Conservation (phyloP, 1,139 yeast species). For the Candida anutae region DNA sequence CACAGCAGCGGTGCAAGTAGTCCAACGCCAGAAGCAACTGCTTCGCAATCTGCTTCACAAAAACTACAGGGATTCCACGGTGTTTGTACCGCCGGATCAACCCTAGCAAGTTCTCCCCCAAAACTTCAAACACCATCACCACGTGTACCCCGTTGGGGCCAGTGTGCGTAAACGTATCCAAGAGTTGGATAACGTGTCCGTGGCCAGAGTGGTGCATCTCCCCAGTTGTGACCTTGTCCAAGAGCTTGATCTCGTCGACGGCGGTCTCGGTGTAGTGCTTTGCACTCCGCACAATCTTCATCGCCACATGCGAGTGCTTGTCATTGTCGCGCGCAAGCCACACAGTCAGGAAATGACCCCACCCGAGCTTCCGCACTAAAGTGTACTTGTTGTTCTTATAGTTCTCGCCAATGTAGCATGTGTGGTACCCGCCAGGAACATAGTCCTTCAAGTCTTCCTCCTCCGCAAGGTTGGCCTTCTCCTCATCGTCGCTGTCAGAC, state of each 20-base stretch:
- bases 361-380: slow-evolving; percentile 33
- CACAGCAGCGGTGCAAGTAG: slow-evolving; percentile 34
- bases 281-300: slow-evolving; percentile 34
- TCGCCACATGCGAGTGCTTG: slow-evolving; percentile 31
- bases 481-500: slow-evolving; percentile 22
- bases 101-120: slow-evolving; percentile 36
- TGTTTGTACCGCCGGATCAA: slow-evolving; percentile 31
- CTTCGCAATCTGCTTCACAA: slow-evolving; percentile 30
- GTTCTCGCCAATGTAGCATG: slow-evolving; percentile 31
- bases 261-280: slow-evolving; percentile 36
- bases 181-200: slow-evolving; percentile 30
- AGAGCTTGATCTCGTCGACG: slow-evolving; percentile 31
- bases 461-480: slow-evolving; percentile 29
- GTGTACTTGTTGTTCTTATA: slow-evolving; percentile 29
- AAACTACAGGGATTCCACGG: slow-evolving; percentile 30
- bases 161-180: slow-evolving; percentile 32
- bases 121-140: slow-evolving; percentile 38
- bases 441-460: slow-evolving; percentile 34
- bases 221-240: slow-evolving; percentile 24
- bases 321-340: slow-evolving; percentile 39
- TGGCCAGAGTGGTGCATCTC: slow-evolving; percentile 29
- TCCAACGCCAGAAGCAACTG: slow-evolving; percentile 33
- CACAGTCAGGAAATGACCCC: slow-evolving; percentile 48
- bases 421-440: slow-evolving; percentile 36
- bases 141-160: slow-evolving; percentile 39